Conservation (phyloP, 2,329 filamentous ascomycete genomes). For the Aspergillus novoparasiticus region DNA sequence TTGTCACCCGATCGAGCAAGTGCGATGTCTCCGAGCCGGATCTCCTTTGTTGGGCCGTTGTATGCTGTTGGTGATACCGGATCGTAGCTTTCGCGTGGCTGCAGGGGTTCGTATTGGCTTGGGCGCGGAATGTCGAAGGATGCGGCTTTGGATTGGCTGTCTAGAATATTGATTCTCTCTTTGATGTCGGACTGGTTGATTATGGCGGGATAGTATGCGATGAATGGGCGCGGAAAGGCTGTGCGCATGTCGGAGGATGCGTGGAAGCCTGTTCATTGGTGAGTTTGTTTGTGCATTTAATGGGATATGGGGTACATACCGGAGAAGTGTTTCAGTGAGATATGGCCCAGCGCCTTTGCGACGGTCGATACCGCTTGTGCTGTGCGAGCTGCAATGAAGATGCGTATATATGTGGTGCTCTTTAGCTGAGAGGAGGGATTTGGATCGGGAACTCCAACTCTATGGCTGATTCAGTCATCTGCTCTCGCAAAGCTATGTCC, state of each 20-base stretch:
- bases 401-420: constrained; percentile 50
- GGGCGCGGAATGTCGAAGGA: constrained; percentile 23
- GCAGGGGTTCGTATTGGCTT: constrained; percentile 13
- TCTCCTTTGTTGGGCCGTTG: constrained; percentile 31
- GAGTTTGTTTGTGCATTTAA: neutral
- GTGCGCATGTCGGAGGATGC: constrained; percentile 47
- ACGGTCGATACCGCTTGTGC: constrained; percentile 31
- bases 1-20: constrained; percentile 49
- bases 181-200: constrained; percentile 30
- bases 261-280: constrained; percentile 39
- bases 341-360: constrained; percentile 33
- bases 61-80: constrained; percentile 9
- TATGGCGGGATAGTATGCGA: constrained; percentile 47
- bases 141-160: neutral
- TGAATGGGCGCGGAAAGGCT: constrained; percentile 42
- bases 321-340: constrained; percentile 50
- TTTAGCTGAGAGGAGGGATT: constrained; percentile 46
- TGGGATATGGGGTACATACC: constrained; percentile 12
- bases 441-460: constrained; percentile 39
- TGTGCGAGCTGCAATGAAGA: constrained; percentile 46
- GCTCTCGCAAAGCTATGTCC: neutral
- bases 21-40: constrained; percentile 47
- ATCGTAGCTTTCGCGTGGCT: constrained; percentile 23
- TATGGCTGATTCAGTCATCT: constrained; percentile 1
- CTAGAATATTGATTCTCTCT: constrained; percentile 31